phyloP scores from a whole-genome alignment of 768 basidiomycete species.

The Hypsizygus marmoreus region DNA sequence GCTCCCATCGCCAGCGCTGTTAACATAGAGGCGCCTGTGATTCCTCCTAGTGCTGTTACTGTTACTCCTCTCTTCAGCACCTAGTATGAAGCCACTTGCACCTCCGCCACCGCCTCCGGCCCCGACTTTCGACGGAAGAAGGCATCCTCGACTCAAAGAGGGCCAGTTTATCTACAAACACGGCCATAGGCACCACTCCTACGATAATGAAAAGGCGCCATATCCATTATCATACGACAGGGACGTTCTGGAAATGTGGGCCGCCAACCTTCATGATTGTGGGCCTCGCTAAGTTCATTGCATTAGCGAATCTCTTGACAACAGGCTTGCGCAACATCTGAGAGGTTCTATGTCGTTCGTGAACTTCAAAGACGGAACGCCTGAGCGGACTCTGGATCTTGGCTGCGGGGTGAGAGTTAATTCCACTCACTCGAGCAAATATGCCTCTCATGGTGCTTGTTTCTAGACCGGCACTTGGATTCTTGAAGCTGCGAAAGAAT shows the following conservation, averaged over 20 bases:
- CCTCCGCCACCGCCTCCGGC: conserved; percentile 22
- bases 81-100: conserved; percentile 22
- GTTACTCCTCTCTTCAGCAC: too few species aligned
- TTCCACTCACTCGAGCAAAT: not conserved
- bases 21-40: conserved; percentile 1
- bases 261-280: too few species aligned
- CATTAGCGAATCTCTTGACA: conserved; percentile 64
- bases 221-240: conserved; percentile 77
- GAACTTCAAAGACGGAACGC: conserved; percentile 51
- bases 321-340: conserved; percentile 48
- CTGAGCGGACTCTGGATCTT: conserved; percentile 61
- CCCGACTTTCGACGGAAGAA: conserved; percentile 36
- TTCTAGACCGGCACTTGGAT: conserved; percentile 68
- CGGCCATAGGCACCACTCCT: conserved; percentile 66
- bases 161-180: conserved; percentile 58
- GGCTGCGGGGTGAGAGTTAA: conserved; percentile 65
- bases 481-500: conserved; percentile 71
- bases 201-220: conserved; percentile 75
- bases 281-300: too few species aligned
- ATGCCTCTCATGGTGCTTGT: conserved; percentile 2
- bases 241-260: conserved; percentile 65
- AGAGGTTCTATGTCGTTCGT: conserved; percentile 61
- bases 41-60: not conserved
- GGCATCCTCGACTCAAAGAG: conserved; percentile 49
- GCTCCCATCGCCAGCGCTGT: conserved; percentile 1